Conservation (phyloP, 75 land plant species). For the Cunninghamia lanceolata region DNA sequence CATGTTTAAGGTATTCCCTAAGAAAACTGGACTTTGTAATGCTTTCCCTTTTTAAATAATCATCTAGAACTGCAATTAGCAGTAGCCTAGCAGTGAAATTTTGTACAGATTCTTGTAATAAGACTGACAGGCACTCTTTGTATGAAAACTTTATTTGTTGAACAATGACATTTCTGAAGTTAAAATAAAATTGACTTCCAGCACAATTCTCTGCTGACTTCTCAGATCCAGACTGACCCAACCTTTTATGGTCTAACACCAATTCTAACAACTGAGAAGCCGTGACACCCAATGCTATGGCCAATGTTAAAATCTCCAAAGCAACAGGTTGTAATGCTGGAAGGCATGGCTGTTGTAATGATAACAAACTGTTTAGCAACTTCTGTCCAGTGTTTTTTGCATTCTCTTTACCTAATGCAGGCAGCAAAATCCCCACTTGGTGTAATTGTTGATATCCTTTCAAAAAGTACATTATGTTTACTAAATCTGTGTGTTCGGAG, state of each 20-base stretch:
- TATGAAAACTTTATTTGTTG: constrained; percentile 46
- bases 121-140: constrained; percentile 23
- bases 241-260: constrained; percentile 19
- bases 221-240: not conserved
- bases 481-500: constrained; percentile 9
- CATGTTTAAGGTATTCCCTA: constrained; percentile 26
- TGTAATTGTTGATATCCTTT: constrained; percentile 43
- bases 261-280: constrained; percentile 22
- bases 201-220: not conserved
- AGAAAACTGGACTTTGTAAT: constrained; percentile 39
- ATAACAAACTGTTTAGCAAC: constrained; percentile 23
- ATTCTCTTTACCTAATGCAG: constrained; percentile 26
- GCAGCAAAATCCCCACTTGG: constrained; percentile 23
- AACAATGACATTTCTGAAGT: constrained; percentile 33
- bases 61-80: constrained; percentile 34
- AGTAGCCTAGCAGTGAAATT: constrained; percentile 35
- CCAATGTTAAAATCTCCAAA: constrained; percentile 26
- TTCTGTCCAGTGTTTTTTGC: constrained; percentile 19
- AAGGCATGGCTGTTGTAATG: constrained; percentile 11
- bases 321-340: constrained; percentile 29
- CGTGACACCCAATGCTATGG: constrained; percentile 29
- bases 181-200: constrained; percentile 39
- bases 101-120: constrained; percentile 23
- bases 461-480: constrained; percentile 23
- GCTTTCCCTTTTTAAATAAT: constrained; percentile 21